Base-by-base conservation (phyloP, 2,329 filamentous ascomycete species). In the Hypocreales sp. region DNA sequence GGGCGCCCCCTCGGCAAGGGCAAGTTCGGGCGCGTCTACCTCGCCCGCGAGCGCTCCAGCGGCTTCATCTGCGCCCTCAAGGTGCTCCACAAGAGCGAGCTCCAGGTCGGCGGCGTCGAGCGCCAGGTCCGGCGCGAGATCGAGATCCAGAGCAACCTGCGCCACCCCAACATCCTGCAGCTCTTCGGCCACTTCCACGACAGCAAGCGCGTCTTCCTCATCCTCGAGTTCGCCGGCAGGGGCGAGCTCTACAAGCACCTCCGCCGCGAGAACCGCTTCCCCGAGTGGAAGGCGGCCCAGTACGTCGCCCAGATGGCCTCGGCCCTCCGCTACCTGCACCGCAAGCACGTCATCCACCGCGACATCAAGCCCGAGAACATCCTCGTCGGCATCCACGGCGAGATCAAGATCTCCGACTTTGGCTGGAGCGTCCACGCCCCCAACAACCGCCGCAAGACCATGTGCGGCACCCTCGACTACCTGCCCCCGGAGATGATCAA, bases 341-440 rank as follows among this genome's bases (percentile, higher is more conserved):
- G 41, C 7, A 49, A 49, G 33, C 36, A 48, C 18, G 38, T 51
- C 11, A 48, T 48, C 5, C 48, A 49, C 27, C 40, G 46, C n/a
- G 42, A 44, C 21, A 48, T 48, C 27, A 50, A 51, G 42, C 46
- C 48, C 4, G 46, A 48, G 32, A 51, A 53, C 21, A 48, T 53
- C 13, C 36, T 53, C 5, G 39, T 53, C 1, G 87, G 87, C 10
- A 84, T 95, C 33, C 87, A 95, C 48, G 90, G 86, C 39, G 90
- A 98, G 61, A 86, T 98, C 59, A 98, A 98, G 56, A 86, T 98
- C 46, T 92, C 83, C 5, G 90, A 98, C 53, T 98, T 95, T 46
- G 87, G 90, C 26, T 98, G 90, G 90, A 92, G 81, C 49, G 90
- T 95, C 4, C 90, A 98, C 53, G 90, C 90, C 5, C 90, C 90